Percentiles rank a stretch among this genome's conserved stretches.
Conservation (phyloP, 345 rosid species). For the Populus nigra region DNA sequence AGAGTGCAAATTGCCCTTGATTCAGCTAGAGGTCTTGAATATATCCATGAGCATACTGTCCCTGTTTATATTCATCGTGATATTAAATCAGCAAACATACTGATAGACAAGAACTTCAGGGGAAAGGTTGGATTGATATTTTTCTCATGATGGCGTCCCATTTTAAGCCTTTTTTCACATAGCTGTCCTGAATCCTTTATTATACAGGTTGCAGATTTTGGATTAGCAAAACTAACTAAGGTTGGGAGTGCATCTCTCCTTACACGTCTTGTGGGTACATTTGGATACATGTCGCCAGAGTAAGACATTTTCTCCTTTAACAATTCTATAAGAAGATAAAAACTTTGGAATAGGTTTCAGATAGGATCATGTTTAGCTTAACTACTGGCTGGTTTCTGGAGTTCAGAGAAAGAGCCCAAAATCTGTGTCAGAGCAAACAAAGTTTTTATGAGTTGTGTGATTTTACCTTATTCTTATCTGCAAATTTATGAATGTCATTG, state of each 20-base stretch:
- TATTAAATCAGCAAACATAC: slow-evolving; percentile 88
- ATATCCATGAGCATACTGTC: slow-evolving; percentile 94
- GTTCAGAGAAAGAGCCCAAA: neutral
- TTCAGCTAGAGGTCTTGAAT: slow-evolving; percentile 97
- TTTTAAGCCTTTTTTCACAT: slow-evolving; percentile 4
- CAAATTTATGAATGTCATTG: neutral
- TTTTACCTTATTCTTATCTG: neutral
- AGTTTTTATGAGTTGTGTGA: neutral
- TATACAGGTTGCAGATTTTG: slow-evolving; percentile 91
- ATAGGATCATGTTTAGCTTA: neutral
- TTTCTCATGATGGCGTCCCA: slow-evolving; percentile 3
- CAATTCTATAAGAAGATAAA: neutral
- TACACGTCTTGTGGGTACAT: slow-evolving; percentile 87
- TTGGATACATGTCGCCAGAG: slow-evolving; percentile 99
- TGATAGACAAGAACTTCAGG: slow-evolving; percentile 82
- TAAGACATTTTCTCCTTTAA: slow-evolving; percentile 31
- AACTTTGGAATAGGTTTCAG: neutral
- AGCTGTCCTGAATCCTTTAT: slow-evolving; percentile 6
- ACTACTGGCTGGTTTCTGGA: neutral
- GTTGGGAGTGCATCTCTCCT: slow-evolving; percentile 66
- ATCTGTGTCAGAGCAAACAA: neutral
- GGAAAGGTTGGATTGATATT: slow-evolving; percentile 55
- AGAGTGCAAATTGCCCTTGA: slow-evolving; percentile 98
- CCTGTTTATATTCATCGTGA: slow-evolving; percentile 98
- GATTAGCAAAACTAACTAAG: slow-evolving; percentile 82